These are phyloP conservation scores for Paramecium sexaurelia DNA, from an alignment of 73 alveolate genomes.

Conservation along the genomic window DNA sequence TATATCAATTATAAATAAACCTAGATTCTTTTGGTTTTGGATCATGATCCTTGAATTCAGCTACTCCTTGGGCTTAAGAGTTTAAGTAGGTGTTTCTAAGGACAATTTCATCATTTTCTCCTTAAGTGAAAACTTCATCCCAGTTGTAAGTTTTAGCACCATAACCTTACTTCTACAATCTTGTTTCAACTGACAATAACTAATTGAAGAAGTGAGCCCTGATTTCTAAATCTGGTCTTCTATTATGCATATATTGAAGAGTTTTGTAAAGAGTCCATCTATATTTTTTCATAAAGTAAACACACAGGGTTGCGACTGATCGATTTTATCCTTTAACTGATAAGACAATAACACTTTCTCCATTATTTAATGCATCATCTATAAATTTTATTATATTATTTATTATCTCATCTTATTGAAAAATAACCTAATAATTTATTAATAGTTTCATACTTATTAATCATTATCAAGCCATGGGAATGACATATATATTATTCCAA, in stretches of 20 bases:
- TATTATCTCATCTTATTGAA: constrained; percentile 65
- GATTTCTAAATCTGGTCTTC: constrained; percentile 84
- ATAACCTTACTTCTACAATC: constrained; percentile 63
- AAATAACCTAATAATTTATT: not conserved
- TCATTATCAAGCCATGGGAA: constrained; percentile 88
- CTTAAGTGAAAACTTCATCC: constrained; percentile 71
- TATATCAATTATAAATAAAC: not conserved
- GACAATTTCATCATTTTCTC: constrained; percentile 39
- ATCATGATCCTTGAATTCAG: constrained; percentile 60
- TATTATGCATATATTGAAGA: constrained; percentile 73
- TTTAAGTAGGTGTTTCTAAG: constrained; percentile 24
- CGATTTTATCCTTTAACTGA: constrained; percentile 78
- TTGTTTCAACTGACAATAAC: constrained; percentile 74
- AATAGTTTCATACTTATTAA: constrained; percentile 67
- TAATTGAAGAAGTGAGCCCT: constrained; percentile 80
- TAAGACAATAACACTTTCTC: constrained; percentile 77
- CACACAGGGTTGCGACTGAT: constrained; percentile 65
- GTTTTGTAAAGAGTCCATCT: constrained; percentile 83
- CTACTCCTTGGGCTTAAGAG: constrained; percentile 44
- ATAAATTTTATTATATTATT: constrained; percentile 71
- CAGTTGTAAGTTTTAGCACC: constrained; percentile 81
- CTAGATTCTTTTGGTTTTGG: constrained; percentile 31
- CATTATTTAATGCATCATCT: constrained; percentile 77
- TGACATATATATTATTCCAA: constrained; percentile 90
- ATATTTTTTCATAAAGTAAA: constrained; percentile 74